A percentile compares a stretch with the other conserved stretches of the same genome.
These are phyloP conservation scores for Botrytis porri DNA, from an alignment of 2,329 filamentous ascomycete genomes.

Conservation along the genomic window DNA sequence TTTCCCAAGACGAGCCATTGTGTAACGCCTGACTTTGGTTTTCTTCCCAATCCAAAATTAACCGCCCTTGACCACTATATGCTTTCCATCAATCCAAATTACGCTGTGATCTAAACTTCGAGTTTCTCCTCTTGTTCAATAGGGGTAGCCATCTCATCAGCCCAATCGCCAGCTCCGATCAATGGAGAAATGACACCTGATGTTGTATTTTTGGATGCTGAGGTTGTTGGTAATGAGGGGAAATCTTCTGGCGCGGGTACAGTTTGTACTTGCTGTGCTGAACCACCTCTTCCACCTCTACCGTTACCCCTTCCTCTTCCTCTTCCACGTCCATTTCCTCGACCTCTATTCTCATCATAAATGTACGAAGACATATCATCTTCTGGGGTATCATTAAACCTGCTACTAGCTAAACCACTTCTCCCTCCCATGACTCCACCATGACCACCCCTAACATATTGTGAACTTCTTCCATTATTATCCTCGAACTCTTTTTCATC, in stretches of 20 bases:
- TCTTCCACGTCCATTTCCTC: constrained; percentile 22
- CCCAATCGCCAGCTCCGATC: constrained; percentile 31
- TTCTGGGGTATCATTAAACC: constrained; percentile 23
- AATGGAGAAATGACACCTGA: constrained; percentile 19
- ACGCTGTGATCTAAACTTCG: neutral
- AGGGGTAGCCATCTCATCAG: constrained; percentile 36
- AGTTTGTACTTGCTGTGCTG: constrained; percentile 15
- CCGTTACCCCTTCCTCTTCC: constrained; percentile 10
- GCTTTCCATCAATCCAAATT: neutral
- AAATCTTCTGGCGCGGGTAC: constrained; percentile 32
- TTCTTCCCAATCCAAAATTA: neutral
- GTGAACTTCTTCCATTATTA: constrained; percentile 30
- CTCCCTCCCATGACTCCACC: constrained; percentile 31
- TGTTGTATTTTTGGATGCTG: constrained; percentile 7
- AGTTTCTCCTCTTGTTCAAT: constrained; percentile 30
- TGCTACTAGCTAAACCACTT: constrained; percentile 10
- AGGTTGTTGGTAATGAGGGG: constrained; percentile 27
- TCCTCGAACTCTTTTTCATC: constrained; percentile 36
- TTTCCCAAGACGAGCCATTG: neutral
- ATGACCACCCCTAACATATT: constrained; percentile 36
- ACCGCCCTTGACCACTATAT: neutral
- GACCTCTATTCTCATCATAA: constrained; percentile 26
- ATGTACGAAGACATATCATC: constrained; percentile 12
- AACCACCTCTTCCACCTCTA: constrained; percentile 26
- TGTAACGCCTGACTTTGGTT: constrained; percentile 1